Evolutionary conservation across 345 rosid species (phyloP).

Genomic region (Gossypium raimondii): DNA sequence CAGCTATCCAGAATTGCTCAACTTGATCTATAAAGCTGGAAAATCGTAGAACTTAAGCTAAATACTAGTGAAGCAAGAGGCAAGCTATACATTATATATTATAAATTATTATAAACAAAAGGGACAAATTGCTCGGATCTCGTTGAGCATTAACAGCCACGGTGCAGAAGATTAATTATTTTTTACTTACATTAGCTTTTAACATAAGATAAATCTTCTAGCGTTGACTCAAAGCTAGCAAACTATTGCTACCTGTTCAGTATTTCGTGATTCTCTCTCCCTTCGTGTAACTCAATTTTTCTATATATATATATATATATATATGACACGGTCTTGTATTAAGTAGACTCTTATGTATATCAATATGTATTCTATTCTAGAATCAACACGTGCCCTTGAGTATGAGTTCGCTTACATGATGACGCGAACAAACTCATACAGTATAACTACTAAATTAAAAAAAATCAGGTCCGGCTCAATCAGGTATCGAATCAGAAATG

Average conservation of each 20-base stretch:
- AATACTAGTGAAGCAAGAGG: background rate
- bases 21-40: constrained; percentile 34
- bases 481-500: fast-evolving
- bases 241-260: too few relatives aligned
- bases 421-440: too few relatives aligned
- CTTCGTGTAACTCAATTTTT: too few relatives aligned
- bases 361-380: too few relatives aligned
- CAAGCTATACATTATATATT: constrained; percentile 2
- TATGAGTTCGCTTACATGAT: too few relatives aligned
- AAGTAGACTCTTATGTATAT: too few relatives aligned
- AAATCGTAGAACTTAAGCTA: constrained; percentile 30
- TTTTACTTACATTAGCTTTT: background rate
- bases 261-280: too few relatives aligned
- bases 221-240: constrained; percentile 5
- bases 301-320: too few relatives aligned
- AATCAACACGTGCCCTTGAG: fast-evolving
- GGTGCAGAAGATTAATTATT: background rate
- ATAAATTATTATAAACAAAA: background rate
- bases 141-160: background rate
- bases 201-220: background rate
- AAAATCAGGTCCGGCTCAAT: fast-evolving
- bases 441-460: too few relatives aligned
- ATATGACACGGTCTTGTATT: too few relatives aligned
- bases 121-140: constrained; percentile 8
- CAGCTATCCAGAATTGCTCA: constrained; percentile 1